These are phyloP conservation scores for Lyophyllum atratum DNA, from an alignment of 768 basidiomycete species.

Conservation along the genomic window DNA sequence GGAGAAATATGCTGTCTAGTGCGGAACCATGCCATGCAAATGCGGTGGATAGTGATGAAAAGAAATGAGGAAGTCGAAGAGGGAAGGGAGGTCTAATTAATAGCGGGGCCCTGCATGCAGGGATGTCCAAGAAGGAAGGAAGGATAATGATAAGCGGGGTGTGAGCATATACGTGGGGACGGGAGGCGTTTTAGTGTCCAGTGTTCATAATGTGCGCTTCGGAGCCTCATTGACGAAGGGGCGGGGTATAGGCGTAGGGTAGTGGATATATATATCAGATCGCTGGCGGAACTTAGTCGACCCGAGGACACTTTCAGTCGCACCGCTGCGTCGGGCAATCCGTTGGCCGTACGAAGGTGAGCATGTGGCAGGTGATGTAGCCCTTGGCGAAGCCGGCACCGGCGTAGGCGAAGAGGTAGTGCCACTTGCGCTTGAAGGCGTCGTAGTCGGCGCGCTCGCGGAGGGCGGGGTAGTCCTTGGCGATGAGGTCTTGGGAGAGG, in stretches of 20 bases:
- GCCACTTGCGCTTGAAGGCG: slow-evolving; percentile 81
- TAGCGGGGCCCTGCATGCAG: slow-evolving; percentile 3
- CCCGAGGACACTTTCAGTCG: slow-evolving; percentile 43
- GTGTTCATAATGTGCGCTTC: not conserved
- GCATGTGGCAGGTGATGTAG: slow-evolving; percentile 83
- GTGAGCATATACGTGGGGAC: not conserved
- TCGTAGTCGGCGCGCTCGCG: slow-evolving; percentile 58
- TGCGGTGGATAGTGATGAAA: too few relatives aligned
- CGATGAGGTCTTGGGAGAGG: slow-evolving; percentile 56
- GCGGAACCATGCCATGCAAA: too few relatives aligned
- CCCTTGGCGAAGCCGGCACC: slow-evolving; percentile 79
- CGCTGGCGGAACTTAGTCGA: not conserved
- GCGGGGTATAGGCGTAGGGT: slow-evolving; percentile 5
- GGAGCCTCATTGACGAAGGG: not conserved
- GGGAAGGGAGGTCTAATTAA: not conserved
- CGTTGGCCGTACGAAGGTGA: slow-evolving; percentile 69
- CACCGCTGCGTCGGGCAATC: slow-evolving; percentile 41
- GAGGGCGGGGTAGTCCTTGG: slow-evolving; percentile 62
- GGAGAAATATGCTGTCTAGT: too few relatives aligned
- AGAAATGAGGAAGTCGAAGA: too few relatives aligned
- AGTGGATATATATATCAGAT: slow-evolving; percentile 1
- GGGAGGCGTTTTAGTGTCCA: not conserved
- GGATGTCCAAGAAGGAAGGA: slow-evolving; percentile 2
- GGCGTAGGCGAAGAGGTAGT: slow-evolving; percentile 82
- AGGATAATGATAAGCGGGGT: slow-evolving; percentile 4